Evolutionary conservation across 805 yeast species (phyloP), one percentile per base, ranked within the genome.

Genomic region (Saturnispora sanitii): DNA sequence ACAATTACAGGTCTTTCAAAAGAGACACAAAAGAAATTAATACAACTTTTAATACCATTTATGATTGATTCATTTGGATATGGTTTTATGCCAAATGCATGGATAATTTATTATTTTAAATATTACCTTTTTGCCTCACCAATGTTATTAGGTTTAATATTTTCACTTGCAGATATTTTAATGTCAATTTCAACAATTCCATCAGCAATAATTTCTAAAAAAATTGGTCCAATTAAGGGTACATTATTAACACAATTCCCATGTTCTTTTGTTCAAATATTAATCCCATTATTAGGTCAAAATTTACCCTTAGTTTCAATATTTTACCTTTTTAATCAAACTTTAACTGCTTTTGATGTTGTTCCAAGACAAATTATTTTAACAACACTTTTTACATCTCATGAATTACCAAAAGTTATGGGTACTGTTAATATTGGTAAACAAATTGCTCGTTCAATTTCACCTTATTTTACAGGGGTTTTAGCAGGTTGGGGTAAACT

Each of bases 391-490:
- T 75, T 87, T 30, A 69, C 71, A 11, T 45, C 57, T n/a, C 58
- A 66, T 9, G 92, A 84, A 37, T 63, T 88, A 36, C 77, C 94
- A 2, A 73, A 68, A 49, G 87, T 82, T 1, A 70, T 87, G 77
- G 96, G 96, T 2, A 66, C 82, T 2, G 95, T 87, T 8, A 87
- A 86, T 53, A 77, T 87, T 29, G 86, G 82, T 20, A 85, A 86
- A 57, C 88, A 95, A 1, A 69, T 83, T 47, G 94, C 94, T 0
- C 68, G 94, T 45, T 76, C 92, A 34, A 56, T 83, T 9, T 94
- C 95, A 1, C 96, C 95, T 1, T 52, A 75, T 4, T 72, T 82
- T 51, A 82, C 94, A 2, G 96, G 96, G 4, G 58, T 67, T 21
- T 61, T 86, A 37, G 92, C 94, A 0, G 68, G 69, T 20, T 48